A percentile compares a stretch with the other conserved stretches of the same genome.
Evolutionary conservation across 495 filamentous ascomycete genomes (phyloP).

Genomic region (Podospora fimiseda): DNA sequence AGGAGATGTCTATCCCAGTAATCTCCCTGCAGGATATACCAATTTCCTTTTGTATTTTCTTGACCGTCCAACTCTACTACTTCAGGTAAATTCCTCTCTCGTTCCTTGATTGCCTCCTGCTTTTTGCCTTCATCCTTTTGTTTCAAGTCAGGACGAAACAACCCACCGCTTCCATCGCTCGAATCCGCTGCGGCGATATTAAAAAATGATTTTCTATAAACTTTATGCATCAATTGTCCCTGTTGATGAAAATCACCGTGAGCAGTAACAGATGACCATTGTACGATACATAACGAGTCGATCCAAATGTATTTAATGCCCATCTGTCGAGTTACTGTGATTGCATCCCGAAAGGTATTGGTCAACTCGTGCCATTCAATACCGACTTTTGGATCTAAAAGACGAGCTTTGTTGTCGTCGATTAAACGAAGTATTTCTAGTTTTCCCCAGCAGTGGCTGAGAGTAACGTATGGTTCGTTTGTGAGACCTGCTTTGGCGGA

Average conservation of each 20-base stretch:
- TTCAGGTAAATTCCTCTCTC: not conserved
- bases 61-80: not conserved
- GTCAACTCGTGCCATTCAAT: not conserved
- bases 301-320: conserved; percentile 21
- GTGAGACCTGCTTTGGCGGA: not conserved
- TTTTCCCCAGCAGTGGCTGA: not conserved
- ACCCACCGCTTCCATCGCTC: conserved; percentile 5
- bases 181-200: conserved; percentile 19
- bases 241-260: conserved; percentile 15
- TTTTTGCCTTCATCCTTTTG: too few species aligned
- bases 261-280: not conserved
- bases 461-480: not conserved
- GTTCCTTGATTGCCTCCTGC: too few species aligned
- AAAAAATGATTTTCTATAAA: conserved; percentile 16
- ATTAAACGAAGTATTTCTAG: not conserved
- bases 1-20: conserved; percentile 4
- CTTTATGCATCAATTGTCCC: conserved; percentile 13
- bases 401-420: not conserved
- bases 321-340: conserved; percentile 3
- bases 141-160: conserved; percentile 2
- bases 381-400: not conserved
- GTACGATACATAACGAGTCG: conserved; percentile 25
- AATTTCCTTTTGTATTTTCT: not conserved
- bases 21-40: not conserved
- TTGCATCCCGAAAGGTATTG: conserved; percentile 9